Evolutionary conservation across 2,329 filamentous ascomycete species (phyloP), one percentile per base, ranked within the genome.

Genomic region (Aquanectria penicillioides): DNA sequence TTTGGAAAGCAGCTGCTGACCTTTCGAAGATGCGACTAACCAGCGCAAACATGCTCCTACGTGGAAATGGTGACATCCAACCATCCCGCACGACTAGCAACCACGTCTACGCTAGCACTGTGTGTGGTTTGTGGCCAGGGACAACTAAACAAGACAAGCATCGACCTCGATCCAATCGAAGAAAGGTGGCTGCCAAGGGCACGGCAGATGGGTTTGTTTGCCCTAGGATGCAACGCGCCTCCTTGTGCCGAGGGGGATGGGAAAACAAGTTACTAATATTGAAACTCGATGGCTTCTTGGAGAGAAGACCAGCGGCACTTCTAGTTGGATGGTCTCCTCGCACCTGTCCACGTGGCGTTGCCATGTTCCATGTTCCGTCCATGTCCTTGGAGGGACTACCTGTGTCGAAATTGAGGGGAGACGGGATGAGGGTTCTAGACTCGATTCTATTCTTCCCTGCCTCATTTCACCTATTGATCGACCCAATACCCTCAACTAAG

Each of bases 261-360:
- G 41, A 46, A 33, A 46, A 17, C 26, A n/a, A n/a, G n/a, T n/a
- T n/a, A n/a, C n/a, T n/a, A n/a, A n/a, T n/a, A n/a, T n/a, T n/a
- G n/a, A n/a, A n/a, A n/a, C n/a, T n/a, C n/a, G n/a, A n/a, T 46
- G 41, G 41, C 33, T 28, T 46, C 41, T 46, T 46, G 41, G 41
- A n/a, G n/a, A n/a, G 41, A 28, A 26, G 41, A 46, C 41, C 41
- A 22, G 26, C 20, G 29, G 26, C 41, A 20, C 26, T 26, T 33
- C 41, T 33, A 28, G 6, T 17, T 20, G n/a, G 41, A n/a, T 15
- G 26, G 4, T 18, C 12, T 33, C 41, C 33, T 28, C 28, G n/a
- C 33, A 22, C 41, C 13, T 46, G 18, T n/a, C 18, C 33, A 18
- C 26, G 28, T n/a, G 11, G 26, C 28, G 28, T 46, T 33, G 41